Evolutionary conservation across 2,329 filamentous ascomycete genomes (phyloP).

Genomic region (Colletotrichum sp.): DNA sequence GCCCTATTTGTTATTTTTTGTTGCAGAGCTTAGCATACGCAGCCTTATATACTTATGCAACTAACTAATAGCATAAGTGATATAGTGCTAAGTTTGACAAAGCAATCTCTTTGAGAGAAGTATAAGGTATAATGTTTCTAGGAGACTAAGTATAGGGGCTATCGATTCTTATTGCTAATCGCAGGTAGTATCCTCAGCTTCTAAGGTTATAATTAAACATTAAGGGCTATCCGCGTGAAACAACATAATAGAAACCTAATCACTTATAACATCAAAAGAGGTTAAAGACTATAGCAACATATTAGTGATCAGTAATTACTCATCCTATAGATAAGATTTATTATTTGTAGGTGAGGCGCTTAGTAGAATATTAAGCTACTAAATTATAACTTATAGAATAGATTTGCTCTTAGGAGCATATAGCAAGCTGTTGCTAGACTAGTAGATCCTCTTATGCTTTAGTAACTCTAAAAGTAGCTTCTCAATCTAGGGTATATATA

Average conservation of each 20-base stretch:
- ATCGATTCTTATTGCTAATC: not conserved
- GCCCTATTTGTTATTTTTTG: not conserved
- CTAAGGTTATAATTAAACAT: not conserved
- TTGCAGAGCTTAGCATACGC: not conserved
- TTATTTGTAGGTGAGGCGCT: not conserved
- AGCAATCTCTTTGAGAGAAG: not conserved
- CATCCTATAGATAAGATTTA: not conserved
- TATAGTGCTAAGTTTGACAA: not conserved
- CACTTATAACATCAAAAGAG: not conserved
- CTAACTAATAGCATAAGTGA: not conserved
- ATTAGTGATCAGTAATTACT: not conserved
- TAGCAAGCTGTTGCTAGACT: not conserved
- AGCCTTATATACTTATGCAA: not conserved
- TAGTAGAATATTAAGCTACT: not conserved
- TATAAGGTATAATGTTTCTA: not conserved
- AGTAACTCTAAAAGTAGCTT: not conserved
- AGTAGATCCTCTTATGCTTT: not conserved
- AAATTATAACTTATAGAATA: not conserved
- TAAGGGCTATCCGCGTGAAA: not conserved
- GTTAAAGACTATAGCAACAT: not conserved
- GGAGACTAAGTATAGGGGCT: not conserved
- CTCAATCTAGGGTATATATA: not conserved
- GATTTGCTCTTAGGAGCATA: not conserved
- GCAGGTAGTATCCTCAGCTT: not conserved
- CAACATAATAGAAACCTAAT: not conserved